phyloP scores from a whole-genome alignment of 345 rosid species.

The Noccaea caerulescens region DNA sequence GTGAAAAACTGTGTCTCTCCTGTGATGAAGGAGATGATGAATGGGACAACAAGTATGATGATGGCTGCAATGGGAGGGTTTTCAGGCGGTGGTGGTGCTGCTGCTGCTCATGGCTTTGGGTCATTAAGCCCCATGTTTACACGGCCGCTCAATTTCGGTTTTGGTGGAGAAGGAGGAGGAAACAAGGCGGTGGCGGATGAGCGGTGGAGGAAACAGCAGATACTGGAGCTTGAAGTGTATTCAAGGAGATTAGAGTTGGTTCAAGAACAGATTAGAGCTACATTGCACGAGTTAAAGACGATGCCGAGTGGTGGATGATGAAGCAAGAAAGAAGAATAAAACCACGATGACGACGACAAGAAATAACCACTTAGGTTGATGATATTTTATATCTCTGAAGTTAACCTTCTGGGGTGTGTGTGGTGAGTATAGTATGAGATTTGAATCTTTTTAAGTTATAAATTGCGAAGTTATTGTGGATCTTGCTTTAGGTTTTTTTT shows the following conservation, averaged over 20 bases:
- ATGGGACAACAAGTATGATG: conserved; percentile 42
- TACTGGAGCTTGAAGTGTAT: conserved; percentile 91
- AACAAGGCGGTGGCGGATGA: conserved; percentile 58
- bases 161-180: conserved; percentile 50
- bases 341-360: background rate
- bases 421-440: conserved; percentile 45
- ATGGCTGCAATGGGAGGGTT: conserved; percentile 46
- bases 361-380: conserved; percentile 36
- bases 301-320: conserved; percentile 50
- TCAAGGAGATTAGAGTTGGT: conserved; percentile 86
- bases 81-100: conserved; percentile 26
- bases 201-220: conserved; percentile 95
- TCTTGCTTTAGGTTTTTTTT: conserved; percentile 36
- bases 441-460: conserved; percentile 26
- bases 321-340: conserved; percentile 26
- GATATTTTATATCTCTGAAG: conserved; percentile 27
- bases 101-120: conserved; percentile 49
- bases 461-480: conserved; percentile 39
- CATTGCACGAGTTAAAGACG: conserved; percentile 69
- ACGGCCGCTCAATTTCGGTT: conserved; percentile 30
- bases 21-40: conserved; percentile 59
- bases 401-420: conserved; percentile 39
- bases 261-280: conserved; percentile 83
- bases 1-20: conserved; percentile 50
- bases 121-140: conserved; percentile 40